Base-by-base conservation (phyloP, 2,329 filamentous ascomycete genomes). In the Colletotrichum filicis region DNA sequence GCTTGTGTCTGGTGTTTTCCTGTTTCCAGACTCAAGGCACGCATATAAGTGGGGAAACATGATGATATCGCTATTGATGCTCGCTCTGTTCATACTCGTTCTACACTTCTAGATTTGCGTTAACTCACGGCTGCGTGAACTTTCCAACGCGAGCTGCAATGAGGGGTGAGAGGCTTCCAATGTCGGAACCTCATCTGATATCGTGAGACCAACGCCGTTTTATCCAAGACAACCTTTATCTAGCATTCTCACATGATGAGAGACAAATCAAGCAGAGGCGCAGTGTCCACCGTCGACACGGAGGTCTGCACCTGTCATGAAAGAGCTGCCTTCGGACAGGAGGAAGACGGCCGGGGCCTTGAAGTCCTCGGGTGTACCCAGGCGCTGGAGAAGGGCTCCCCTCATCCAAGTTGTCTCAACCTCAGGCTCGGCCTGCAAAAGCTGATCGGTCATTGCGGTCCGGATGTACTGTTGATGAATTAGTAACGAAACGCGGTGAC, bases 261-360 rank as follows among this genome's bases (percentile, higher is more conserved):
- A n/a, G 16, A 37, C 3, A 14, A 16, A 55, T 61, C 74, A 82
- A 32, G 81, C 79, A 19, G 81, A 83, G 0, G 82, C 82, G 28
- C 81, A 83, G 77, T 91, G 89, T 1, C 89, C 89, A 63, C 89
- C 89, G 77, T 91, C 89, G 46, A 91, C 87, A 19, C 88, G 78
- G 74, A 91, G 75, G 57, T 89, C 88, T 14, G 86, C 84, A 0
- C 88, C 89, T 0, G 89, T 90, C 84, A 91, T 90, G 76, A 88
- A 91, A 1, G 83, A 84, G 75, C 87, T 89, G 0, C 88, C 89
- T 74, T 88, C 85, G 16, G 87, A 87, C n/a, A 90, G 75, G 61
- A 90, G 82, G 76, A 90, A 91, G 8, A 91, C 82, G 2, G 87
- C 87, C 0, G 87, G 86, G 0, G 88, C 89, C 71, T 90, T 86